phyloP scores from a whole-genome alignment of 2,329 filamentous ascomycete species.

The Neurospora sp. region DNA sequence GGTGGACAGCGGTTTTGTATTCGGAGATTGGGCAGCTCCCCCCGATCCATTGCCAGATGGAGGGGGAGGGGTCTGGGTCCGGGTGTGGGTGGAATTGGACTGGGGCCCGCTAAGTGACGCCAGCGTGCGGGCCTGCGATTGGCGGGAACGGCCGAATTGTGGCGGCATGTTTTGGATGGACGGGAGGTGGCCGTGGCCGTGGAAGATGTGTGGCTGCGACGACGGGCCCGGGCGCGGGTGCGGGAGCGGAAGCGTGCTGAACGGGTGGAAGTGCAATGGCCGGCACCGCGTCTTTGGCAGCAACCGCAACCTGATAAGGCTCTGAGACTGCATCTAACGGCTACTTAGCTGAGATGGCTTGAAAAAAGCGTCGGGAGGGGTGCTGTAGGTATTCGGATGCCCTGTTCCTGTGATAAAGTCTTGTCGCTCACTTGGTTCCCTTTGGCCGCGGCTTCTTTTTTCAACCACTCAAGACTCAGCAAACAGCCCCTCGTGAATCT shows the following conservation, averaged over 20 bases:
- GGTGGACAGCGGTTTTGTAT: slow-evolving; percentile 4
- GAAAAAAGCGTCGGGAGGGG: neutral
- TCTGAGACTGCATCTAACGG: neutral
- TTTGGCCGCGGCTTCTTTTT: slow-evolving; percentile 11
- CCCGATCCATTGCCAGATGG: slow-evolving; percentile 7
- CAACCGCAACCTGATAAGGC: neutral
- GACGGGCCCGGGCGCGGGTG: neutral
- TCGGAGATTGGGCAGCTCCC: slow-evolving; percentile 2
- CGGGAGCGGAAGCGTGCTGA: slow-evolving; percentile 4
- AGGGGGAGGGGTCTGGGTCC: slow-evolving; percentile 17
- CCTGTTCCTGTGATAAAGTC: neutral
- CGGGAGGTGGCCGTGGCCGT: slow-evolving; percentile 1
- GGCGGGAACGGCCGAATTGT: slow-evolving; percentile 13
- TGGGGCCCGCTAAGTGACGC: slow-evolving; percentile 17
- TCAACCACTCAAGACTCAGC: neutral
- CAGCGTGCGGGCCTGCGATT: slow-evolving; percentile 18
- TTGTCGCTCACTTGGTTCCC: neutral
- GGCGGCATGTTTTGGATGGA: slow-evolving; percentile 14
- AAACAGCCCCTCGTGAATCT: neutral
- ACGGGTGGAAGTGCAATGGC: slow-evolving; percentile 9
- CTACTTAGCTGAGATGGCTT: neutral
- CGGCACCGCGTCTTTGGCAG: neutral
- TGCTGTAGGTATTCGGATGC: neutral
- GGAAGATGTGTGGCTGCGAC: neutral
- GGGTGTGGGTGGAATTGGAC: slow-evolving; percentile 3